phyloP scores from a whole-genome alignment of 768 basidiomycete species.

The Suillus subalutaceus region DNA sequence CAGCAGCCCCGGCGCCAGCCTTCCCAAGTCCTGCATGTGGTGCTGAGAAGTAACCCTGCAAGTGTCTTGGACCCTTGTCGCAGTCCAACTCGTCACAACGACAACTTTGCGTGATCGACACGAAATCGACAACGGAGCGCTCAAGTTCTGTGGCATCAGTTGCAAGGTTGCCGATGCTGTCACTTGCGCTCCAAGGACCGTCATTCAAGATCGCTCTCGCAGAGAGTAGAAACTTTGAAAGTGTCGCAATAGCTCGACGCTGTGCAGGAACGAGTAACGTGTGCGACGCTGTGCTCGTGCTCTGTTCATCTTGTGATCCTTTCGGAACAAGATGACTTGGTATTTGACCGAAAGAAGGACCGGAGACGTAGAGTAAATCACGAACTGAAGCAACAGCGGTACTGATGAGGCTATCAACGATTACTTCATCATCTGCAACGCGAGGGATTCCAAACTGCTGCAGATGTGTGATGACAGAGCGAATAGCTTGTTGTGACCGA shows the following conservation, averaged over 20 bases:
- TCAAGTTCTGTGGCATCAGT: slow-evolving; percentile 76
- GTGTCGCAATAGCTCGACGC: slow-evolving; percentile 81
- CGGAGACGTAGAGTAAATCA: slow-evolving; percentile 69
- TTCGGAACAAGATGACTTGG: slow-evolving; percentile 50
- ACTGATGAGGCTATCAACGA: slow-evolving; percentile 63
- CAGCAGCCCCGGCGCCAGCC: slow-evolving; percentile 54
- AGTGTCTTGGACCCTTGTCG: slow-evolving; percentile 33
- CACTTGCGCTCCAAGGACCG: slow-evolving; percentile 28
- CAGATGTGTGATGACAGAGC: slow-evolving; percentile 61
- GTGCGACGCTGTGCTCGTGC: slow-evolving; percentile 44
- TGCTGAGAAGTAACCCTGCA: slow-evolving; percentile 40
- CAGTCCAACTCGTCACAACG: slow-evolving; percentile 26
- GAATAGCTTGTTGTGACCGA: slow-evolving; percentile 57
- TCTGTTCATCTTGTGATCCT: slow-evolving; percentile 24
- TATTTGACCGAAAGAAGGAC: slow-evolving; percentile 46
- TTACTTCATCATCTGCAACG: slow-evolving; percentile 52
- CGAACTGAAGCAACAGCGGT: slow-evolving; percentile 65
- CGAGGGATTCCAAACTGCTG: slow-evolving; percentile 50
- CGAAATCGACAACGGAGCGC: slow-evolving; percentile 66
- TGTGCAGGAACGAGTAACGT: slow-evolving; percentile 74
- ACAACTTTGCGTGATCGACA: slow-evolving; percentile 58
- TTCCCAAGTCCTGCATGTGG: slow-evolving; percentile 42
- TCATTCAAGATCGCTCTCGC: slow-evolving; percentile 74
- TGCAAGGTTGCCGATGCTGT: slow-evolving; percentile 52
- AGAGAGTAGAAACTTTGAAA: slow-evolving; percentile 86